Base-by-base conservation (phyloP, 192 early-diverging fungal genomes). In the Spizellomyces punctatus region DNA sequence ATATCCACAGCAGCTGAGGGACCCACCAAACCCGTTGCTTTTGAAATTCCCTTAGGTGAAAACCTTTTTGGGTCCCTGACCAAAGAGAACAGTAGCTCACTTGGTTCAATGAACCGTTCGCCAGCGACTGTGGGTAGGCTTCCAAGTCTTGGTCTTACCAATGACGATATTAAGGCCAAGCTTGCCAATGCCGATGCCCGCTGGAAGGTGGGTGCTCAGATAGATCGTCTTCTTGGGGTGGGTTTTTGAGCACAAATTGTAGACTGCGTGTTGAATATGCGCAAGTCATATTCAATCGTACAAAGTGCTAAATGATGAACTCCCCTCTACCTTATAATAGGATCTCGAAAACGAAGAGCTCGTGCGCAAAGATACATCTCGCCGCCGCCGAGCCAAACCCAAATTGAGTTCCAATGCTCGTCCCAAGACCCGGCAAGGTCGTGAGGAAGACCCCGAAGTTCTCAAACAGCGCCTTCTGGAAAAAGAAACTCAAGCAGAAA, bases 11-110 rank as follows among this genome's bases (percentile, higher is more conserved):
- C 66, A 65, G 58, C 64, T 42, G 56, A 63, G 56, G 43, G 45
- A 0, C 71, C 71, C 10, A 17, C 21, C 8, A 73, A 78, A 68
- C 77, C 83, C 8, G 75, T 85, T 36, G 76, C 83, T n/a, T 85
- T 85, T 56, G 83, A 85, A 58, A 85, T 85, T 65, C 83, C 83
- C 19, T 71, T 85, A 16, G 83, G 77, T 66, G 62, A 62, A 5
- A 36, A 17, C 47, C 58, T 76, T 50, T 67, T 69, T 46, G 46
- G 27, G 21, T 12, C 47, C 4, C 17, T 58, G 36, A n/a, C 55
- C 36, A 36, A 55, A 46, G 63, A 14, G 58, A 62, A 17, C 27
- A 63, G 69, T 21, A 17, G 54, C 19, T 8, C 55, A 19, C 27
- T 36, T 36, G 27, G 27, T 36, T 64, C 63, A 16, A 10, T 16